Conservation (phyloP, 108 stramenopile species). For the Chaetoceros tenuissimus region DNA sequence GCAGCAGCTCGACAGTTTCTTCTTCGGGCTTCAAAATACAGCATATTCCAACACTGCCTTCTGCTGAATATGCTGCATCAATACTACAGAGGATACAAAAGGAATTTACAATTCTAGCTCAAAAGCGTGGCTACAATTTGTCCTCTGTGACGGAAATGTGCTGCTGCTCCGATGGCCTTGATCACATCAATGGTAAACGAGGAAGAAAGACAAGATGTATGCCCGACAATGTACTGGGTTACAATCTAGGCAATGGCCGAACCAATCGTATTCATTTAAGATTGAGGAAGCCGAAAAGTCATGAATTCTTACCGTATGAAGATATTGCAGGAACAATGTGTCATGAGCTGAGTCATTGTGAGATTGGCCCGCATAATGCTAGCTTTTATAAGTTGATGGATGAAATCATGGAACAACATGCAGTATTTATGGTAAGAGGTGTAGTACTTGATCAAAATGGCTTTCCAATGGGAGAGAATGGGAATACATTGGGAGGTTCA, state of each 20-base stretch:
- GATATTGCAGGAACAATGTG: slow-evolving; percentile 74
- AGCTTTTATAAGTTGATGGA: slow-evolving; percentile 76
- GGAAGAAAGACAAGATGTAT: slow-evolving; percentile 14
- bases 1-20: not conserved
- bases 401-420: slow-evolving; percentile 68
- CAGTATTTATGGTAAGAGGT: slow-evolving; percentile 24
- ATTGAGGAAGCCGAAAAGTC: slow-evolving; percentile 47
- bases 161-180: slow-evolving; percentile 73
- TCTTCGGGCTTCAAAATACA: not conserved
- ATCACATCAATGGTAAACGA: slow-evolving; percentile 10
- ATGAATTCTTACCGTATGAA: slow-evolving; percentile 41
- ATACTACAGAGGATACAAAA: slow-evolving; percentile 44
- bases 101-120: slow-evolving; percentile 61
- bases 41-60: not conserved
- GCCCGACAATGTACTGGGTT: slow-evolving; percentile 64
- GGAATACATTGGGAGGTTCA: not conserved
- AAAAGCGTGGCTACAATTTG: slow-evolving; percentile 48
- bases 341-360: slow-evolving; percentile 74
- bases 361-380: slow-evolving; percentile 40
- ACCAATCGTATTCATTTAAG: slow-evolving; percentile 62
- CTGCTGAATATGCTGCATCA: slow-evolving; percentile 19
- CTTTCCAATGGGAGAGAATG: slow-evolving; percentile 22
- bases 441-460: slow-evolving; percentile 25
- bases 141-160: slow-evolving; percentile 69
- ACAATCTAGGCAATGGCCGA: slow-evolving; percentile 41